Evolutionary conservation across 1,139 yeast genomes (phyloP).

Genomic region (Suhomyces maxii): DNA sequence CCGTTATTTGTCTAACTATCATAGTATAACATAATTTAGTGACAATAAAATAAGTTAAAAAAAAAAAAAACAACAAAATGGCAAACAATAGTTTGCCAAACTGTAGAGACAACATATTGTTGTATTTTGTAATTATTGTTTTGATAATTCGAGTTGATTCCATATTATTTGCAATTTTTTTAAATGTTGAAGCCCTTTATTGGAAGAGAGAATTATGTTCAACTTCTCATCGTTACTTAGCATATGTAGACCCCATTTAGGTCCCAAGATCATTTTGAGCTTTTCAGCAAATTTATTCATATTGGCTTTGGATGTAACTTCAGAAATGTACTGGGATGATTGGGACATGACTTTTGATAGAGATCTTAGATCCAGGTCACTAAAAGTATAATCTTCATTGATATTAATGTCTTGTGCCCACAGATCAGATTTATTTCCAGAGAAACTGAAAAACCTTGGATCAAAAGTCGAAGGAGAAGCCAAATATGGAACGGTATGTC

Average conservation of each 20-base stretch:
- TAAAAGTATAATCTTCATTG: slow-evolving; percentile 51
- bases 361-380: slow-evolving; percentile 36
- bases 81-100: no score
- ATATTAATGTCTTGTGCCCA: slow-evolving; percentile 54
- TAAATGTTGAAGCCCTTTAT: slow-evolving; percentile 11
- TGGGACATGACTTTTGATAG: slow-evolving; percentile 34
- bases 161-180: slow-evolving; percentile 9
- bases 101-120: no score
- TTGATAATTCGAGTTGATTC: neutral
- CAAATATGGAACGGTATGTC: slow-evolving; percentile 59
- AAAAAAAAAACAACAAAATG: no score
- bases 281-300: slow-evolving; percentile 11
- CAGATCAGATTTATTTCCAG: slow-evolving; percentile 19
- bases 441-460: slow-evolving; percentile 36
- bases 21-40: neutral
- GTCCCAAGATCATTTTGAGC: slow-evolving; percentile 10
- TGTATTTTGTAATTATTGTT: no score
- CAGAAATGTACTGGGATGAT: slow-evolving; percentile 30
- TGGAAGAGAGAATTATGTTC: slow-evolving; percentile 14
- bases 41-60: no score
- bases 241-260: neutral
- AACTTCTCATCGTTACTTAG: slow-evolving; percentile 22
- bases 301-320: slow-evolving; percentile 30
- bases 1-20: neutral
- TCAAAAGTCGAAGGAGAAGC: slow-evolving; percentile 50